phyloP scores from a whole-genome alignment of 2,329 filamentous ascomycete genomes.

The Seiridium cupressi region DNA sequence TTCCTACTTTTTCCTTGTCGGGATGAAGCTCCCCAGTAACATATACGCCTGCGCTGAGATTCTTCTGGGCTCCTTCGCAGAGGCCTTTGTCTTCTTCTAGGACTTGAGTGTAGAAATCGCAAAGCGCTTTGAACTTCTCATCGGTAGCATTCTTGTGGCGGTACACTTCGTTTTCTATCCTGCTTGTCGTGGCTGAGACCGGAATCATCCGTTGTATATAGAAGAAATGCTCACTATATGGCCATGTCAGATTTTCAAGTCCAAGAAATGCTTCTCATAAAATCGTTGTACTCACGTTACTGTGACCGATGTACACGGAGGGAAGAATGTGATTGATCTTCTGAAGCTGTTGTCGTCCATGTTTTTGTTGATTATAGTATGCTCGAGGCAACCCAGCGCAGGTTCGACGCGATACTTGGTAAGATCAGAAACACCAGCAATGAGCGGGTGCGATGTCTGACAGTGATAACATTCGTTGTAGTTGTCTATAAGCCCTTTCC shows the following conservation, averaged over 20 bases:
- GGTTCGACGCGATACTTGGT: slow-evolving; percentile 42
- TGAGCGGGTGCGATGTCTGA: slow-evolving; percentile 56
- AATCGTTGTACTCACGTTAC: slow-evolving; percentile 30
- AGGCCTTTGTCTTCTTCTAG: slow-evolving; percentile 51
- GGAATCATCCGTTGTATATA: slow-evolving; percentile 52
- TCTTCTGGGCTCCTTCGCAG: slow-evolving; percentile 46
- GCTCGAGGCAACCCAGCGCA: slow-evolving; percentile 31
- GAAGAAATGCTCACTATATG: slow-evolving; percentile 43
- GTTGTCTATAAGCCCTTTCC: slow-evolving; percentile 61
- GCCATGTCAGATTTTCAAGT: too few species aligned
- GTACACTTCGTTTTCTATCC: slow-evolving; percentile 51
- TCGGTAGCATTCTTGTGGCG: slow-evolving; percentile 44
- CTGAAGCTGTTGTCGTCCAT: slow-evolving; percentile 21
- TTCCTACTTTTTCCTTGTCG: slow-evolving; percentile 38
- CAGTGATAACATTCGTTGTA: slow-evolving; percentile 69
- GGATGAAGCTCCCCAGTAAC: slow-evolving; percentile 51
- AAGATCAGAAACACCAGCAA: slow-evolving; percentile 55
- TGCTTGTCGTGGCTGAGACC: slow-evolving; percentile 35
- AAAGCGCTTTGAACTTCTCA: slow-evolving; percentile 43
- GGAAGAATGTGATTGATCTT: slow-evolving; percentile 36
- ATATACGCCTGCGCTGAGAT: slow-evolving; percentile 49
- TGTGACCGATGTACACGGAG: slow-evolving; percentile 36
- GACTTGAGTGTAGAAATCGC: slow-evolving; percentile 49
- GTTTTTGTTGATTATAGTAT: slow-evolving; percentile 33
- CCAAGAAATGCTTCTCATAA: background rate